These are phyloP conservation scores for Aspergillus arachidicola DNA, from an alignment of 2,329 filamentous ascomycete species.

Conservation along the genomic window DNA sequence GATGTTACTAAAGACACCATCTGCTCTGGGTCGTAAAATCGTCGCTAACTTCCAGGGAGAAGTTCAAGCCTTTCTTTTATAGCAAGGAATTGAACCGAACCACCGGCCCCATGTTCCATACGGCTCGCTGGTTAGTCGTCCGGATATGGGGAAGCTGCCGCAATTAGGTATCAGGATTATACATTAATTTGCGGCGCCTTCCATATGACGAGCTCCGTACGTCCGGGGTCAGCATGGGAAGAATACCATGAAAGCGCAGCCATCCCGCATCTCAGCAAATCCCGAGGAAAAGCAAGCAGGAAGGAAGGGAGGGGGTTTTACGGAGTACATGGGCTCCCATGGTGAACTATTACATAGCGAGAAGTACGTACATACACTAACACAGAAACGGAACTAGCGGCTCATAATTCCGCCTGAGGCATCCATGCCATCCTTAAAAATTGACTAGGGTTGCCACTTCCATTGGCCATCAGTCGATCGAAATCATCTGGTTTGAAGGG, in stretches of 20 bases:
- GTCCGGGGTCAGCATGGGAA: neutral
- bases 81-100: neutral
- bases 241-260: neutral
- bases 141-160: neutral
- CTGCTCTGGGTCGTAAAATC: neutral
- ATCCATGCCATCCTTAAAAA: neutral
- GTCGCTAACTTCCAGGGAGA: neutral
- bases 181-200: neutral
- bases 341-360: no score
- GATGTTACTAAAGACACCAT: neutral
- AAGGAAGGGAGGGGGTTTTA: no score
- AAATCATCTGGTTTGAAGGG: neutral
- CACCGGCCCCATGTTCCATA: neutral
- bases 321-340: no score
- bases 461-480: neutral
- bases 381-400: neutral
- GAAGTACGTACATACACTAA: no score
- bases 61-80: neutral
- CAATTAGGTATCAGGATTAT: neutral
- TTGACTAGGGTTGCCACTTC: neutral
- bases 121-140: neutral
- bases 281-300: neutral
- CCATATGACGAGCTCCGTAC: neutral
- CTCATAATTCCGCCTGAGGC: neutral
- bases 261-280: neutral